Evolutionary conservation across 805 yeast genomes (phyloP), one percentile per base, ranked within the genome.

Genomic region (Candida coquimbonensis): DNA sequence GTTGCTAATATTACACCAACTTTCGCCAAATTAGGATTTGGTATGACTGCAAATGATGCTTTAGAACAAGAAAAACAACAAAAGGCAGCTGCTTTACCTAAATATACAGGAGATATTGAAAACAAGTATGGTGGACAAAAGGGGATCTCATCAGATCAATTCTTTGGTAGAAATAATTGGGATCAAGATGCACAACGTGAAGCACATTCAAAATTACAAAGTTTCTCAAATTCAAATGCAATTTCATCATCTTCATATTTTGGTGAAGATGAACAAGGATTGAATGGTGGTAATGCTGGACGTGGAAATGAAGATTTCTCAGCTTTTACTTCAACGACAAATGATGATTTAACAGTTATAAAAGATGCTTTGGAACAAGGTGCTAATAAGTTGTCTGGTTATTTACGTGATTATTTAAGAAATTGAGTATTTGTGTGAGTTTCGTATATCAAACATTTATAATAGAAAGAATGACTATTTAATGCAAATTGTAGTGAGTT

Each of bases 61-160:
- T 65, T 67, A n/a, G 65, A 68, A 42, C 60, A 73, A 39, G 69
- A 73, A 9, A 64, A 70, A 49, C 57, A 68, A 51, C 66, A 63
- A 35, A 67, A 68, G 49, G 70, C 74, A 38, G 77, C 78, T 27
- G 66, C 77, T 35, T 81, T 78, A 38, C 78, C 76, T 45, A 73
- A 74, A 54, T 84, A 84, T 62, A 80, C 88, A 1, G 93, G 93
- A 34, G 82, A 81, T 53, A 85, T 85, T 29, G 80, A 78, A 35
- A 73, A 70, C 58, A 87, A 88, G 68, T 93, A 77, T 62, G 97
- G 97, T 46, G 70, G 69, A 36, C 96, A 90, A 63, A 91, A 87
- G 74, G 96, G 90, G 40, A 93, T 93, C 52, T 93, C 98, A 0
- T 90, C 97, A 2, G 98, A 93, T 66, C 95, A 90, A 68, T 80